A percentile compares a stretch with the other conserved stretches of the same genome.
Evolutionary conservation across 768 basidiomycete genomes (phyloP).

Genomic region (Leccinum rimulosum): DNA sequence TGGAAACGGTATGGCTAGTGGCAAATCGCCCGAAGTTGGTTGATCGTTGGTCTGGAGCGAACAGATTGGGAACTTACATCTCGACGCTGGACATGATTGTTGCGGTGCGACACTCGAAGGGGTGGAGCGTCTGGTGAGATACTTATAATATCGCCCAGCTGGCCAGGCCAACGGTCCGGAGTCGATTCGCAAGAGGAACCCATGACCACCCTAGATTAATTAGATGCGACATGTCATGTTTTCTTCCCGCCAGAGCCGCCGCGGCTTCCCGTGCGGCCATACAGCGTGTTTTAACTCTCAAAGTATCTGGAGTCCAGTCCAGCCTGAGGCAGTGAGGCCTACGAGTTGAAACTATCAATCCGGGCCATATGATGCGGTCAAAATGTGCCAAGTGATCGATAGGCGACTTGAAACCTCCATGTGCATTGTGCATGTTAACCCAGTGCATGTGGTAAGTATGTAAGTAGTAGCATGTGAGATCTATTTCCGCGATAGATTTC

Average conservation of each 20-base stretch:
- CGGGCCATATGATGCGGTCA: neutral
- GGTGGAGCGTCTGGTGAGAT: neutral
- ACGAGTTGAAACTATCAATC: neutral
- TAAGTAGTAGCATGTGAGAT: too few species aligned
- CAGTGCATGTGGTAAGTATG: too few species aligned
- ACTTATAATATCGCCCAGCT: conserved; percentile 14
- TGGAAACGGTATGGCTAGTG: conserved; percentile 21
- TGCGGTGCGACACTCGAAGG: neutral
- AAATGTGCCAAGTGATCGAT: neutral
- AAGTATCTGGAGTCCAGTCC: neutral
- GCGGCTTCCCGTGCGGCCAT: conserved; percentile 11
- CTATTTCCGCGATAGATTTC: too few species aligned
- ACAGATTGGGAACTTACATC: conserved; percentile 44
- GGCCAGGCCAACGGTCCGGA: conserved; percentile 8
- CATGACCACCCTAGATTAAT: conserved; percentile 17
- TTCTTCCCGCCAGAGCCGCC: conserved; percentile 7
- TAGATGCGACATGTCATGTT: conserved; percentile 3
- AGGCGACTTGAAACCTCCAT: neutral
- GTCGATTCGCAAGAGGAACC: conserved; percentile 4
- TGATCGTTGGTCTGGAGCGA: neutral
- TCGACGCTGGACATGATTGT: conserved; percentile 56
- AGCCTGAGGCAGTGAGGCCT: neutral
- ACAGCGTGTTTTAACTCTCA: too few species aligned
- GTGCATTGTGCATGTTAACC: neutral
- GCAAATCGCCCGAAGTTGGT: neutral